Conservation (phyloP, 345 rosid species). For the Boechera retrofracta region DNA sequence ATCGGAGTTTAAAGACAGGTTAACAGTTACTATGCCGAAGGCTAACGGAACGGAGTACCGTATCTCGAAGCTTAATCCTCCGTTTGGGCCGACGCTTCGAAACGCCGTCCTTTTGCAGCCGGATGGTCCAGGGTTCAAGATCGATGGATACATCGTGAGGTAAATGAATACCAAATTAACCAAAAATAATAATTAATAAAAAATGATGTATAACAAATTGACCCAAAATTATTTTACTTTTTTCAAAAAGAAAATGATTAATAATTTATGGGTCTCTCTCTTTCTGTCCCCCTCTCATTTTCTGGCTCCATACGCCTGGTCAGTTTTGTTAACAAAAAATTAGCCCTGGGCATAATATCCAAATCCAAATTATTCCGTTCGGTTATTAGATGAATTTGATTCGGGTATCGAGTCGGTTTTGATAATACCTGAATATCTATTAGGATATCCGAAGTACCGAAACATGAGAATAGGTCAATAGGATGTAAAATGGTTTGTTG, state of each 20-base stretch:
- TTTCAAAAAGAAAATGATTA: neutral
- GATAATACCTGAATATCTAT: too few relatives aligned
- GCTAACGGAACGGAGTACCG: slow-evolving; percentile 73
- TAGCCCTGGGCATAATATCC: too few relatives aligned
- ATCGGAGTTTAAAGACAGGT: slow-evolving; percentile 52
- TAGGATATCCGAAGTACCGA: too few relatives aligned
- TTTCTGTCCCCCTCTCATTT: neutral
- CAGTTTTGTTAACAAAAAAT: neutral
- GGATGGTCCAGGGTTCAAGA: slow-evolving; percentile 56
- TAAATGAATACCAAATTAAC: neutral
- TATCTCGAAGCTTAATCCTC: slow-evolving; percentile 31
- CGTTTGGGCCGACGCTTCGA: slow-evolving; percentile 39
- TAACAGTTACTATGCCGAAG: slow-evolving; percentile 59
- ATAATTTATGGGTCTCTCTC: neutral
- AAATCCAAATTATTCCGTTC: too few relatives aligned
- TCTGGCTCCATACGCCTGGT: neutral
- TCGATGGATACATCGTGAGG: slow-evolving; percentile 55
- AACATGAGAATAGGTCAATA: too few relatives aligned
- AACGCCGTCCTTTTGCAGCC: slow-evolving; percentile 65
- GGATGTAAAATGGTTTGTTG: too few relatives aligned
- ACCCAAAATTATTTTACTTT: too few relatives aligned
- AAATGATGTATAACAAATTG: too few relatives aligned
- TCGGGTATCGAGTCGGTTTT: too few relatives aligned
- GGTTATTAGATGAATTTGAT: too few relatives aligned
- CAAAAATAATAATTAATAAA: too few relatives aligned